A percentile compares a stretch with the other conserved stretches of the same genome.
Evolutionary conservation across 2,329 filamentous ascomycete species (phyloP).

Genomic region (Hypomyces rosellus): DNA sequence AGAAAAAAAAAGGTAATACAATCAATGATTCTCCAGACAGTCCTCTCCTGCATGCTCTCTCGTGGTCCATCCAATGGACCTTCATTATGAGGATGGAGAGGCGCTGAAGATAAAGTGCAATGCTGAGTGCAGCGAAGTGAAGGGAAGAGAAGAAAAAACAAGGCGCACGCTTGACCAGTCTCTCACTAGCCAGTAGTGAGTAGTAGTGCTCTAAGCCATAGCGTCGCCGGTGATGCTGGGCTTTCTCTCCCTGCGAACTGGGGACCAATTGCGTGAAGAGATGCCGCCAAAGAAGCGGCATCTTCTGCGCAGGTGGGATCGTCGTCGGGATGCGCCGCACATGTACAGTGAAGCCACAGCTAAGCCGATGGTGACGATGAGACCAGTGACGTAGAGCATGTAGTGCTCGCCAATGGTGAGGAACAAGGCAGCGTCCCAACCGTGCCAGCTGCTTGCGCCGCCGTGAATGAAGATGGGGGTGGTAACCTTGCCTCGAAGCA

Average conservation of each 20-base stretch:
- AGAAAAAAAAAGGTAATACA: background rate
- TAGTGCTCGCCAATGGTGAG: constrained; percentile 18
- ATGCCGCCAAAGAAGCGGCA: constrained; percentile 10
- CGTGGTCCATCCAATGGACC: too few relatives aligned
- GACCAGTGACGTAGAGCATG: constrained; percentile 7
- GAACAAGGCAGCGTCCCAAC: constrained; percentile 19
- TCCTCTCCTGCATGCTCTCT: constrained; percentile 4
- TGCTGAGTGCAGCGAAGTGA: background rate
- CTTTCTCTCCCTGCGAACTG: constrained; percentile 6
- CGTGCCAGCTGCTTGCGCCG: constrained; percentile 21
- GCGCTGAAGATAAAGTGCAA: background rate
- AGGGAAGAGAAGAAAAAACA: background rate
- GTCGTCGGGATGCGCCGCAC: constrained; percentile 4
- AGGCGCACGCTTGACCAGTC: background rate
- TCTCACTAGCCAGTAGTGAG: background rate
- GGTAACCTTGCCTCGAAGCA: constrained; percentile 18
- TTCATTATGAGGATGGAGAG: background rate
- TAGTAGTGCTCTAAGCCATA: background rate
- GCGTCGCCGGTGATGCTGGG: constrained; percentile 5
- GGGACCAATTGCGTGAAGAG: constrained; percentile 8
- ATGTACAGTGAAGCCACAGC: constrained; percentile 6
- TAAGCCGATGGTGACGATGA: constrained; percentile 7
- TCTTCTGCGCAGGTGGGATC: constrained; percentile 4
- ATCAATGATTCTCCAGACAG: background rate
- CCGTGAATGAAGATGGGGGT: constrained; percentile 20